Percentiles rank a stretch among this genome's conserved stretches.
Evolutionary conservation across 352 stramenopile species (phyloP).

Genomic region (Pythium phragmiticola): DNA sequence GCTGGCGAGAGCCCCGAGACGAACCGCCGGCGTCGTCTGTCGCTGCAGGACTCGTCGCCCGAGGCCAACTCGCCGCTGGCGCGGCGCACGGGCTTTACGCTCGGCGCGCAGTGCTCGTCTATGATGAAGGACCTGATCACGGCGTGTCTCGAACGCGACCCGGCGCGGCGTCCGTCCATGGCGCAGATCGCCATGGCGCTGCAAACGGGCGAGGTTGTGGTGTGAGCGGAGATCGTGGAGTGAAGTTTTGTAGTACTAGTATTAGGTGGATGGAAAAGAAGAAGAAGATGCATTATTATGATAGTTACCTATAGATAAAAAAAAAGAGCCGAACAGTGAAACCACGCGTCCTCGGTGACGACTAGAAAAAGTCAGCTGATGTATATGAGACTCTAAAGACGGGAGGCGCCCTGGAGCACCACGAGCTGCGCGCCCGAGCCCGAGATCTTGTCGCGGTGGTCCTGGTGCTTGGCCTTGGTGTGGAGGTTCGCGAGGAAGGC

Average conservation of each 20-base stretch:
- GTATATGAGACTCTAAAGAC: slow-evolving; percentile 8
- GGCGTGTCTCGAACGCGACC: slow-evolving; percentile 59
- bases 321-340: neutral
- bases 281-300: slow-evolving; percentile 8
- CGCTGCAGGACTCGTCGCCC: slow-evolving; percentile 31
- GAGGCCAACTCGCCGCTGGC: slow-evolving; percentile 34
- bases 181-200: slow-evolving; percentile 56
- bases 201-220: slow-evolving; percentile 52
- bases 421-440: slow-evolving; percentile 4
- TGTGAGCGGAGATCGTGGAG: slow-evolving; percentile 31
- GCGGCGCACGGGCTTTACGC: slow-evolving; percentile 50
- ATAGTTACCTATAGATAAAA: neutral
- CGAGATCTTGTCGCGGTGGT: neutral
- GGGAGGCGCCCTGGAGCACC: slow-evolving; percentile 8
- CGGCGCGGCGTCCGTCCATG: slow-evolving; percentile 55
- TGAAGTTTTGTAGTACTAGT: slow-evolving; percentile 4
- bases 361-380: neutral
- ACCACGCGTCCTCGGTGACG: neutral
- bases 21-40: slow-evolving; percentile 47
- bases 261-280: no score
- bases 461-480: slow-evolving; percentile 35
- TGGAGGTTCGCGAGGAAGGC: slow-evolving; percentile 64
- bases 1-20: slow-evolving; percentile 64
- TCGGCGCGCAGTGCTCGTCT: slow-evolving; percentile 53
- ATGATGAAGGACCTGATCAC: slow-evolving; percentile 68